A percentile compares a stretch with the other conserved stretches of the same genome.
phyloP scores from a whole-genome alignment of 257 asterid species.

The Fraxinus pennsylvanica region DNA sequence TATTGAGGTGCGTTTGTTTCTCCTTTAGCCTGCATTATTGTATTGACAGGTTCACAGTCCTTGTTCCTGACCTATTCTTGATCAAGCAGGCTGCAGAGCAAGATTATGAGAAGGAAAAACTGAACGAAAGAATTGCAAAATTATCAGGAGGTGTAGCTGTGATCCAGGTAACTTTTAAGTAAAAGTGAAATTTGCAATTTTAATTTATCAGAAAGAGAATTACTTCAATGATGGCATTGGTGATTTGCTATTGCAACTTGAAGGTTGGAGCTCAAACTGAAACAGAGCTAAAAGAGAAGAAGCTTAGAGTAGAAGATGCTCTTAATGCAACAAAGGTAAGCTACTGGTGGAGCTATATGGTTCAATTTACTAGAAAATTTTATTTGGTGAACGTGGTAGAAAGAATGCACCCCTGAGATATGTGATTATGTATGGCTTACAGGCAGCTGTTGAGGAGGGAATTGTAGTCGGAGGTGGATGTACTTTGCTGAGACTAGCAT shows the following conservation, averaged over 20 bases:
- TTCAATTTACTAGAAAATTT: background rate
- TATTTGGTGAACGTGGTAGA: background rate
- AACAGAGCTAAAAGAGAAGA: slow-evolving; percentile 94
- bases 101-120: slow-evolving; percentile 88
- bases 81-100: slow-evolving; percentile 74
- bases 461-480: slow-evolving; percentile 99
- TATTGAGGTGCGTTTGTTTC: slow-evolving; percentile 59
- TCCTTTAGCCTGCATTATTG: background rate
- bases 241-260: slow-evolving; percentile 24
- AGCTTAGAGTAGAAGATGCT: slow-evolving; percentile 98
- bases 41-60: background rate
- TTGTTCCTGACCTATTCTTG: slow-evolving; percentile 11
- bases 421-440: slow-evolving; percentile 18
- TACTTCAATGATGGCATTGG: background rate
- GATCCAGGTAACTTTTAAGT: slow-evolving; percentile 64
- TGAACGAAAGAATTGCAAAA: slow-evolving; percentile 90
- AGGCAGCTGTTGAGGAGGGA: slow-evolving; percentile 99
- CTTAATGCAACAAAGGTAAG: slow-evolving; percentile 94
- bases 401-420: background rate
- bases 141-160: slow-evolving; percentile 98
- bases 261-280: slow-evolving; percentile 99
- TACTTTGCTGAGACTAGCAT: slow-evolving; percentile 77
- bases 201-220: background rate
- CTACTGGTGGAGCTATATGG: background rate
- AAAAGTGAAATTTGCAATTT: background rate